Evolutionary conservation across 2,329 filamentous ascomycete species (phyloP).

Genomic region (Ophiosphaerella korrae): DNA sequence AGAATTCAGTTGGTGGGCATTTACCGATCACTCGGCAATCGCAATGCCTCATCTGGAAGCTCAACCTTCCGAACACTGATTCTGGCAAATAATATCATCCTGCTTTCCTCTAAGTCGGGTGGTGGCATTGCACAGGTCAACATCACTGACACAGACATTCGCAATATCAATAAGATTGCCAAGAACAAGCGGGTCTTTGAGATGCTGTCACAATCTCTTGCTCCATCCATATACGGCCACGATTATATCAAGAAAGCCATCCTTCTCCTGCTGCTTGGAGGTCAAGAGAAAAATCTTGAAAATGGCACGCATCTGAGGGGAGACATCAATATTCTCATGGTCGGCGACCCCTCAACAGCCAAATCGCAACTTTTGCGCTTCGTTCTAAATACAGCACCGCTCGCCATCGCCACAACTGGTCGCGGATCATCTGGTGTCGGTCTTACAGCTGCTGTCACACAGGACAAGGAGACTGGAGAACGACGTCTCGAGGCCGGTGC

Average conservation of each 20-base stretch:
- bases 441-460: constrained; percentile 94
- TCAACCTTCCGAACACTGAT: constrained; percentile 94
- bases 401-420: constrained; percentile 96
- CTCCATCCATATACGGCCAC: constrained; percentile 95
- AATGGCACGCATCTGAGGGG: constrained; percentile 97
- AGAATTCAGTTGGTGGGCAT: constrained; percentile 96
- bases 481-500: constrained; percentile 93
- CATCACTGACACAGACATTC: constrained; percentile 95
- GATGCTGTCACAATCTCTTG: constrained; percentile 88
- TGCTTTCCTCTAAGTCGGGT: constrained; percentile 93
- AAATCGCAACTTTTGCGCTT: constrained; percentile 98
- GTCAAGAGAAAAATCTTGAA: constrained; percentile 97
- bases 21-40: constrained; percentile 90
- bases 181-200: constrained; percentile 96
- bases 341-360: constrained; percentile 95
- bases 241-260: constrained; percentile 99
- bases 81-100: constrained; percentile 91
- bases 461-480: constrained; percentile 97
- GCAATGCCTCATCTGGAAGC: constrained; percentile 87
- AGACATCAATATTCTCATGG: constrained; percentile 99
- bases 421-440: constrained; percentile 96
- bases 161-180: constrained; percentile 96
- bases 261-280: constrained; percentile 89
- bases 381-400: constrained; percentile 92
- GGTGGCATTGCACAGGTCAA: constrained; percentile 89